Conservation (phyloP, 331 rosid genomes). For the Dryas integrifolia region DNA sequence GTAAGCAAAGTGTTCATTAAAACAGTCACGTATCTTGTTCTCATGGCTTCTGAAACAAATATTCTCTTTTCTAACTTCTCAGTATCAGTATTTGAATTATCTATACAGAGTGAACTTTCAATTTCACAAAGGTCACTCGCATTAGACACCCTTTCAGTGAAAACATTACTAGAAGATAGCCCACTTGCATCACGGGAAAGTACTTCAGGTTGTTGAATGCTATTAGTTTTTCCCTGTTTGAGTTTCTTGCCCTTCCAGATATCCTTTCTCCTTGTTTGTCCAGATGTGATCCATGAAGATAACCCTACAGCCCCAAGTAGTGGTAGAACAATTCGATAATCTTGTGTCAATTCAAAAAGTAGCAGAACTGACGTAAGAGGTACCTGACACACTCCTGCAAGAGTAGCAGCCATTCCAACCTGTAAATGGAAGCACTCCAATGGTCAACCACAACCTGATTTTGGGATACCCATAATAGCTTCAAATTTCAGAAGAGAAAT, state of each 20-base stretch:
- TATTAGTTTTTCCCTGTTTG: constrained; percentile 24
- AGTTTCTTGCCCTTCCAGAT: constrained; percentile 29
- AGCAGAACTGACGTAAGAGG: constrained; percentile 90
- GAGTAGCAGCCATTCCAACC: constrained; percentile 99
- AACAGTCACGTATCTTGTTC: constrained; percentile 65
- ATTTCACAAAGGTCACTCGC: constrained; percentile 55
- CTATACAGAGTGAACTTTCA: constrained; percentile 67
- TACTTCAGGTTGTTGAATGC: constrained; percentile 35
- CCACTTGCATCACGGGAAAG: constrained; percentile 34
- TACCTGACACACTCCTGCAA: constrained; percentile 94
- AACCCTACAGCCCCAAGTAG: constrained; percentile 93
- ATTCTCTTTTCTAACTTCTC: constrained; percentile 42
- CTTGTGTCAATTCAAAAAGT: constrained; percentile 91
- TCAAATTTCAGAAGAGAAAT: background rate
- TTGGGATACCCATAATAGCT: constrained; percentile 5
- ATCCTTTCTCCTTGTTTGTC: constrained; percentile 57
- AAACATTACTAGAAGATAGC: constrained; percentile 33
- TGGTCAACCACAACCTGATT: constrained; percentile 26
- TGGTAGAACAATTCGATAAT: constrained; percentile 85
- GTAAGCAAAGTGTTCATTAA: constrained; percentile 56
- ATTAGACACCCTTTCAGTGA: constrained; percentile 33
- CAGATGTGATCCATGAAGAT: constrained; percentile 86
- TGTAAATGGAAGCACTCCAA: constrained; percentile 42
- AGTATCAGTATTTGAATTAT: constrained; percentile 42
- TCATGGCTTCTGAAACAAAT: constrained; percentile 85